A percentile compares a stretch with the other conserved stretches of the same genome.
These are phyloP conservation scores for Coemansia sp. DNA, from an alignment of 192 early-diverging fungal genomes.

Conservation along the genomic window DNA sequence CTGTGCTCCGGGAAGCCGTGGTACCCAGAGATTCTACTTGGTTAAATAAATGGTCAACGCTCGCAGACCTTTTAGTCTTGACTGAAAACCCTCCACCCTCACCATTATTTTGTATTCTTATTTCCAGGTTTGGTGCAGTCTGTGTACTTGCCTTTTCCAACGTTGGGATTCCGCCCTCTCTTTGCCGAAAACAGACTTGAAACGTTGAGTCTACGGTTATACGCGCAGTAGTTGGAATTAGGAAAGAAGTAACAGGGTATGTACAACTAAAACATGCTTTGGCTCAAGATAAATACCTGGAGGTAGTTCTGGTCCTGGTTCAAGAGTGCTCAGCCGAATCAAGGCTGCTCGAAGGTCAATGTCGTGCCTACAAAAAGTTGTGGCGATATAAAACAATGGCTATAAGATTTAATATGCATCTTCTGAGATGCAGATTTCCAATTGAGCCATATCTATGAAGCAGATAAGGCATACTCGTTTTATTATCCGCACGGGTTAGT, in stretches of 20 bases:
- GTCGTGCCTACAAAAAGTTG: slow-evolving; percentile 9
- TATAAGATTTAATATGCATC: too few relatives aligned
- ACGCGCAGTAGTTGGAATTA: not conserved
- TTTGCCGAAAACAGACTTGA: slow-evolving; percentile 28
- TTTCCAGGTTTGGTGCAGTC: too few relatives aligned
- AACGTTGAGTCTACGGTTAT: slow-evolving; percentile 23
- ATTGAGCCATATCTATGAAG: too few relatives aligned
- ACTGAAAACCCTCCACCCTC: too few relatives aligned
- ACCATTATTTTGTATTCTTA: too few relatives aligned
- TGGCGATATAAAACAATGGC: too few relatives aligned
- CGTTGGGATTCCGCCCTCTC: slow-evolving; percentile 25
- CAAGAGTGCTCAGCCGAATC: slow-evolving; percentile 33
- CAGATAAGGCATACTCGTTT: not conserved
- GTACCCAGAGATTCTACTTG: slow-evolving; percentile 37
- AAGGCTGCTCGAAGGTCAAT: slow-evolving; percentile 39
- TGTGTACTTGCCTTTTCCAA: slow-evolving; percentile 22
- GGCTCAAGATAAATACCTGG: slow-evolving; percentile 11
- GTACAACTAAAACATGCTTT: too few relatives aligned
- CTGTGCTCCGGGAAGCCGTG: slow-evolving; percentile 10
- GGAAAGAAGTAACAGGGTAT: slow-evolving; percentile 4
- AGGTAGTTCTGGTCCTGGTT: slow-evolving; percentile 10
- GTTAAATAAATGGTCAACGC: too few relatives aligned
- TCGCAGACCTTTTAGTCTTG: too few relatives aligned
- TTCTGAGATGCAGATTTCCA: too few relatives aligned
- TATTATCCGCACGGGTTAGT: too few relatives aligned